A percentile compares a stretch with the other conserved stretches of the same genome.
These are phyloP conservation scores for Oxytropis ochrocephala DNA, from an alignment of 306 rosid species.

Conservation along the genomic window DNA sequence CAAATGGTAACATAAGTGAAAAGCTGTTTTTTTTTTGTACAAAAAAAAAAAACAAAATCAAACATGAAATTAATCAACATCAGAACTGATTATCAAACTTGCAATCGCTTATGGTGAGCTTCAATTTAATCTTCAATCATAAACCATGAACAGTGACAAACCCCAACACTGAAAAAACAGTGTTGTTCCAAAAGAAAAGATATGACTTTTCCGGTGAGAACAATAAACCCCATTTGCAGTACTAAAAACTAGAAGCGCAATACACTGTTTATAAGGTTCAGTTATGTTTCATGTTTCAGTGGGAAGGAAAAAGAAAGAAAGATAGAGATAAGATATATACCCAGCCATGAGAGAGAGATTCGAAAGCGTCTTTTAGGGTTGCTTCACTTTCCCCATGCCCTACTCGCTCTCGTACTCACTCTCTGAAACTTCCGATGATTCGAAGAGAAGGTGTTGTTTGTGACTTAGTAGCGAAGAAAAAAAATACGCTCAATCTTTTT, in stretches of 20 bases:
- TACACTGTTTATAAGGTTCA: neutral
- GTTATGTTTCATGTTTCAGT: neutral
- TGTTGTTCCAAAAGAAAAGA: neutral
- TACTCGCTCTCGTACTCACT: too few relatives aligned
- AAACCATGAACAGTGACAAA: conserved; percentile 1
- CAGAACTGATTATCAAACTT: too few relatives aligned
- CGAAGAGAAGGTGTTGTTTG: neutral
- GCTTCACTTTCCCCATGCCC: neutral
- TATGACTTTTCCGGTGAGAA: conserved; percentile 3
- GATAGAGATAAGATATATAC: conserved; percentile 21
- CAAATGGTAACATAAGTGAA: too few relatives aligned
- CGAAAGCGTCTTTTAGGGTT: neutral
- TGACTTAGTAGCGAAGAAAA: neutral
- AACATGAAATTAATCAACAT: too few relatives aligned
- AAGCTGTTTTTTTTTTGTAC: too few relatives aligned
- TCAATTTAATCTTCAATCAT: neutral
- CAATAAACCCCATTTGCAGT: neutral
- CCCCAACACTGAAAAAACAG: neutral
- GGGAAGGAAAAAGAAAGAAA: neutral
- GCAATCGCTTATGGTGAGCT: neutral
- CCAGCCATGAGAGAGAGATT: conserved; percentile 50
- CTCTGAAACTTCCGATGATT: neutral
- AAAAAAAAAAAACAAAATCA: too few relatives aligned
- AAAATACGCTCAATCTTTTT: neutral
- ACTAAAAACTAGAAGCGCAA: neutral